These are phyloP conservation scores for Camellia japonica DNA, from an alignment of 148 eudicot species.

Conservation along the genomic window DNA sequence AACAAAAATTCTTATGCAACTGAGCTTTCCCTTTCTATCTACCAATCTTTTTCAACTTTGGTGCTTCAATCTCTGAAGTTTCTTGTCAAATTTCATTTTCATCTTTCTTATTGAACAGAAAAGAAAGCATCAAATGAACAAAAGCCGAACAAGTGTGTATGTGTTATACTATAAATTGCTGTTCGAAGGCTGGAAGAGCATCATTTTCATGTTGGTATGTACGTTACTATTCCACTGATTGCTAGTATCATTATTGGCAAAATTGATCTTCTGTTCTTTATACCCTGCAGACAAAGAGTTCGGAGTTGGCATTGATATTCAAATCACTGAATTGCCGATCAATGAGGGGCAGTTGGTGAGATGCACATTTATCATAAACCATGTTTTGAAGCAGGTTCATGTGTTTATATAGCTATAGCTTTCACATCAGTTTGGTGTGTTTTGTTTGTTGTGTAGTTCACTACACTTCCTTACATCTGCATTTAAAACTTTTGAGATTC, in stretches of 20 bases:
- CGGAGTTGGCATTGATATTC: constrained; percentile 14
- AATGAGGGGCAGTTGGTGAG: constrained; percentile 20
- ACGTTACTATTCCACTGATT: not conserved
- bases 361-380: constrained; percentile 10
- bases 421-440: constrained; percentile 12
- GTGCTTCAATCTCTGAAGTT: not conserved
- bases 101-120: constrained; percentile 34
- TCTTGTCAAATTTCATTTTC: constrained; percentile 3
- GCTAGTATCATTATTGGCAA: not conserved
- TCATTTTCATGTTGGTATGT: constrained; percentile 23
- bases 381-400: constrained; percentile 16
- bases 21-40: not conserved
- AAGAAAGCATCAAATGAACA: constrained; percentile 37
- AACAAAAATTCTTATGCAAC: not conserved
- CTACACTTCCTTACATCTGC: not conserved
- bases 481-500: constrained; percentile 4
- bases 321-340: constrained; percentile 11
- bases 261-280: not conserved
- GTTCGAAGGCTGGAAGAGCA: constrained; percentile 9
- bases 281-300: constrained; percentile 14
- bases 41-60: too few species aligned
- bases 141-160: constrained; percentile 44
- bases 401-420: constrained; percentile 17
- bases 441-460: not conserved
- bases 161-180: constrained; percentile 44